These are phyloP conservation scores for Arthrobotrys conoides DNA, from an alignment of 2,329 filamentous ascomycete species.

Conservation along the genomic window DNA sequence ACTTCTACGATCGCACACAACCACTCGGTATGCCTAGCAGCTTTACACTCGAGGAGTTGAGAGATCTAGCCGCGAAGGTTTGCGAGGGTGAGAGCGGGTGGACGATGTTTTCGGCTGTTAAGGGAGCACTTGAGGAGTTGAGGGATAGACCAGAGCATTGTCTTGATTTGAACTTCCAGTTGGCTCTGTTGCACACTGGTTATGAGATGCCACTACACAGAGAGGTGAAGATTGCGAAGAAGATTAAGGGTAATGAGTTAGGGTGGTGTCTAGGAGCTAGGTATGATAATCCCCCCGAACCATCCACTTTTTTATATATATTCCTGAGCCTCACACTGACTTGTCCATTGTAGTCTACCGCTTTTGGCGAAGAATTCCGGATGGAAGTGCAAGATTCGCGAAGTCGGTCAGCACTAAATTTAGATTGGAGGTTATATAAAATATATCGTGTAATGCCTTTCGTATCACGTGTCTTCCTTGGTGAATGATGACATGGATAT, in stretches of 20 bases:
- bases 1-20: slow-evolving; percentile 95
- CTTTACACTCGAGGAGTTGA: slow-evolving; percentile 91
- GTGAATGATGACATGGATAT: slow-evolving; percentile 33
- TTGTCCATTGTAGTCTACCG: slow-evolving; percentile 78
- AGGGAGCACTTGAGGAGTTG: slow-evolving; percentile 84
- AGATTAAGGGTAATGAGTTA: slow-evolving; percentile 96
- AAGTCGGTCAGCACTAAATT: slow-evolving; percentile 73
- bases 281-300: slow-evolving; percentile 71
- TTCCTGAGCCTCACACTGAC: slow-evolving; percentile 1
- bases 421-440: slow-evolving; percentile 36
- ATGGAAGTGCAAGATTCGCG: slow-evolving; percentile 88
- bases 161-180: slow-evolving; percentile 96
- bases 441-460: slow-evolving; percentile 17
- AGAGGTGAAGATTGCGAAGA: slow-evolving; percentile 98
- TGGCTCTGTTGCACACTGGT: slow-evolving; percentile 90
- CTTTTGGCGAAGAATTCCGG: slow-evolving; percentile 82
- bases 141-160: slow-evolving; percentile 88
- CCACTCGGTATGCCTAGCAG: slow-evolving; percentile 98
- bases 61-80: slow-evolving; percentile 85
- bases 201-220: slow-evolving; percentile 98
- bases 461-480: slow-evolving; percentile 56
- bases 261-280: slow-evolving; percentile 98
- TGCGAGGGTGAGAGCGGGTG: slow-evolving; percentile 78
- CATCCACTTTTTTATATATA: slow-evolving; percentile 4
- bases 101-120: slow-evolving; percentile 83